Base-by-base conservation (phyloP, 2,329 filamentous ascomycete species). In the Colletotrichum tofieldiae region DNA sequence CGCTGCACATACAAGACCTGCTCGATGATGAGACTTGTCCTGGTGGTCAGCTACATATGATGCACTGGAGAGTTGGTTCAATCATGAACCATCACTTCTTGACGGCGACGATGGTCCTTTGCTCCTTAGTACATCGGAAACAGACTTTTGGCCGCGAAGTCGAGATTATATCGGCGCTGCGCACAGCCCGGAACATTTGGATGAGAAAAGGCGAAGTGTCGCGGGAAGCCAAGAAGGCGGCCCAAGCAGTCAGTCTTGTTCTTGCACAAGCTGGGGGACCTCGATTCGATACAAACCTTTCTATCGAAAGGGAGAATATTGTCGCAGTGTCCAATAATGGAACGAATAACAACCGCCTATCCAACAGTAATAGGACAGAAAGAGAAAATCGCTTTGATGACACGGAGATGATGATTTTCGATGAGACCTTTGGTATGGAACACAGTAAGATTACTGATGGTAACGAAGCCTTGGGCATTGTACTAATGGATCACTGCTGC, bases 31-130 rank as follows among this genome's bases (percentile, higher is more conserved):
- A 77, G 59, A 75, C 74, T 2, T 49, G 61, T 3, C 75, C 75
- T 0, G 75, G 73, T 0, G 76, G 77, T 0, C 77, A 75, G 65
- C 68, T 79, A 1, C 56, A 75, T 14, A 69, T 62, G 37, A 73
- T 77, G 74, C 64, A 67, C 5, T 62, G 65, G 68, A 49, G 64
- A 6, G 49, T 67, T 12, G 63, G 63, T 3, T 71, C 68, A 1
- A 66, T 71, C 1, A 71, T 67, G 56, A 71, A 77, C n/a, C 76
- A 78, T 39, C 62, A 74, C 2, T 79, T 78, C n/a, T 62, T 78
- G 0, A 77, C 75, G 3, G 77, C 76, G 0, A 77, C 77, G 6
- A 76, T 78, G 75, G 70, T 76, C 1, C 69, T 76, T 4, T 78
- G 77, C 49, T 26, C 51, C 1, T 16, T 67, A 16, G n/a, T 71